phyloP scores from a whole-genome alignment of 1,284 basidiomycete genomes.

The Sparassis latifolia region DNA sequence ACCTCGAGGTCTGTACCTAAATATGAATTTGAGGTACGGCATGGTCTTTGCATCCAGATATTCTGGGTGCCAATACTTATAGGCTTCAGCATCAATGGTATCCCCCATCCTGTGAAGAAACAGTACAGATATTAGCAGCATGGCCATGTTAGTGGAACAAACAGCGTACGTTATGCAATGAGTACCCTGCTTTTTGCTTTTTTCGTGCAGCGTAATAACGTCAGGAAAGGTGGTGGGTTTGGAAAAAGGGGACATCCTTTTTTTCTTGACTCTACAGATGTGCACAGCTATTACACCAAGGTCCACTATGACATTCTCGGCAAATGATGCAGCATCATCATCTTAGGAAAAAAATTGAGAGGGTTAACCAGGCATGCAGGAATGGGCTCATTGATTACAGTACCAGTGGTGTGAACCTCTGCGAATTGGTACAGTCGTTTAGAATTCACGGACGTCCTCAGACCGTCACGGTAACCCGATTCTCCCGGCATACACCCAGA shows the following conservation, averaged over 20 bases:
- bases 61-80: not conserved
- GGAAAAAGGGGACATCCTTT: too few relatives aligned
- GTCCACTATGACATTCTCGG: too few relatives aligned
- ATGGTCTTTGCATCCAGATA: not conserved
- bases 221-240: not conserved
- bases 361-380: too few relatives aligned
- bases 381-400: too few relatives aligned
- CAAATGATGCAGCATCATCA: too few relatives aligned
- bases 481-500: not conserved
- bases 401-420: not conserved
- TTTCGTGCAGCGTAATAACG: slow-evolving; percentile 9
- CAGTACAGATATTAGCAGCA: not conserved
- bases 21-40: slow-evolving; percentile 1
- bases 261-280: too few relatives aligned
- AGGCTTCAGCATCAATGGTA: not conserved
- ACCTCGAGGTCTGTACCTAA: slow-evolving; percentile 8
- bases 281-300: too few relatives aligned
- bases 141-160: not conserved
- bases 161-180: slow-evolving; percentile 12
- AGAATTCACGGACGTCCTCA: not conserved
- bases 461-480: not conserved
- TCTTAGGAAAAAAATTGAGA: too few relatives aligned
- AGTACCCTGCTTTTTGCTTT: slow-evolving; percentile 11
- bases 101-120: not conserved
- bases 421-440: slow-evolving; percentile 4